Evolutionary conservation across 768 basidiomycete genomes (phyloP).

Genomic region (Boletus tylopilopsis): DNA sequence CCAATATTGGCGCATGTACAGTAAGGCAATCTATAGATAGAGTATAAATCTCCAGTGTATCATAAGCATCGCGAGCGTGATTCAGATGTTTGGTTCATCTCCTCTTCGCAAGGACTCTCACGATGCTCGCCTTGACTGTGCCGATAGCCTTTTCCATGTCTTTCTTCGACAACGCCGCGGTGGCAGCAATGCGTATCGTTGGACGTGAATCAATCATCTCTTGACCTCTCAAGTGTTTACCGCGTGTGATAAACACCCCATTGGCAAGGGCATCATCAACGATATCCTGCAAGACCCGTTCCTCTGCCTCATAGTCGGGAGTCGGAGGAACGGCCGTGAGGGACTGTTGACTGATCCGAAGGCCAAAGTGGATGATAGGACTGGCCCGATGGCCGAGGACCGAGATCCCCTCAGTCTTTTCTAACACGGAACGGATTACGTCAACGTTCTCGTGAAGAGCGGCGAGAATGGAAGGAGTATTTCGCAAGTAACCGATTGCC

Average conservation of each 20-base stretch:
- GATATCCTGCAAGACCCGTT: constrained; percentile 82
- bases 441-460: constrained; percentile 79
- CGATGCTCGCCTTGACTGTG: constrained; percentile 68
- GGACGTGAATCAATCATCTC: constrained; percentile 81
- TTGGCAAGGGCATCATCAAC: constrained; percentile 82
- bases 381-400: constrained; percentile 85
- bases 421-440: constrained; percentile 74
- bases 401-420: constrained; percentile 74
- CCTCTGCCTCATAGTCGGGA: constrained; percentile 64
- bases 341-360: constrained; percentile 37
- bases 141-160: constrained; percentile 87
- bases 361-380: constrained; percentile 82
- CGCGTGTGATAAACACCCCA: constrained; percentile 83
- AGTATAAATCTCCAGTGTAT: constrained; percentile 24
- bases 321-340: constrained; percentile 21
- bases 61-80: background rate
- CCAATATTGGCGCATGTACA: constrained; percentile 8
- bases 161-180: constrained; percentile 76
- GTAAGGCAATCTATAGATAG: constrained; percentile 27
- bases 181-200: constrained; percentile 80
- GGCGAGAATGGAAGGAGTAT: constrained; percentile 70
- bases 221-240: constrained; percentile 78
- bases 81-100: constrained; percentile 28
- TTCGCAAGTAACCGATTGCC: constrained; percentile 75
- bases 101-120: constrained; percentile 67